phyloP scores from a whole-genome alignment of 768 basidiomycete species.

The Hypholoma sublateritium region DNA sequence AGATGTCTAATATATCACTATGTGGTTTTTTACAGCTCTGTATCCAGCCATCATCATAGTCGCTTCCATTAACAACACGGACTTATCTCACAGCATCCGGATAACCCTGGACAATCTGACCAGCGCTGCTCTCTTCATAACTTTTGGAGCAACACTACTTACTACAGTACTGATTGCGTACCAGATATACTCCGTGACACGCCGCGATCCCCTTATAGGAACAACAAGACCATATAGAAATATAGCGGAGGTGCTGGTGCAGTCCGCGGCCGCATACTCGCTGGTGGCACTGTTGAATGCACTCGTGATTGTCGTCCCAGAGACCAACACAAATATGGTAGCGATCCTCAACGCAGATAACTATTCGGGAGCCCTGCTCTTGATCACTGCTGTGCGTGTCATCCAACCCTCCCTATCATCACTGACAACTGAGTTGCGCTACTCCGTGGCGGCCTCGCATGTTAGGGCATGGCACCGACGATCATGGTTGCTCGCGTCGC shows the following conservation, averaged over 20 bases:
- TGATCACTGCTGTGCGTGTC: background rate
- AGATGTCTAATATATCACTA: too few relatives aligned
- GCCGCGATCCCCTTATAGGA: background rate
- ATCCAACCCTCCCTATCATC: too few relatives aligned
- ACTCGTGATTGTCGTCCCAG: background rate
- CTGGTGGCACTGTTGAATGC: background rate
- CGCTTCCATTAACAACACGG: background rate
- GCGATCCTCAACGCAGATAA: background rate
- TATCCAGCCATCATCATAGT: background rate
- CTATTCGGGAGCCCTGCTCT: background rate
- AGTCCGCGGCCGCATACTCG: constrained; percentile 2
- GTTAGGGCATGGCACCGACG: constrained; percentile 2
- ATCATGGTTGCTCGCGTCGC: constrained; percentile 4
- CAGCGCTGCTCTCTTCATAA: background rate
- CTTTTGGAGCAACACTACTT: background rate
- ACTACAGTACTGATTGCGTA: background rate
- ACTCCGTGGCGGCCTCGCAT: too few relatives aligned
- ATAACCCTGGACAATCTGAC: background rate
- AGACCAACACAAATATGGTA: too few relatives aligned
- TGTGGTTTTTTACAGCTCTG: background rate
- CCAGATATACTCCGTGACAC: background rate
- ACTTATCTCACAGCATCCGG: background rate
- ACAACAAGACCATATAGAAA: background rate
- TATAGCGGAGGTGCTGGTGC: background rate
- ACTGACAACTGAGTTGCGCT: too few relatives aligned